Evolutionary conservation across 2,329 filamentous ascomycete species (phyloP).

Genomic region (Botrytis deweyae): DNA sequence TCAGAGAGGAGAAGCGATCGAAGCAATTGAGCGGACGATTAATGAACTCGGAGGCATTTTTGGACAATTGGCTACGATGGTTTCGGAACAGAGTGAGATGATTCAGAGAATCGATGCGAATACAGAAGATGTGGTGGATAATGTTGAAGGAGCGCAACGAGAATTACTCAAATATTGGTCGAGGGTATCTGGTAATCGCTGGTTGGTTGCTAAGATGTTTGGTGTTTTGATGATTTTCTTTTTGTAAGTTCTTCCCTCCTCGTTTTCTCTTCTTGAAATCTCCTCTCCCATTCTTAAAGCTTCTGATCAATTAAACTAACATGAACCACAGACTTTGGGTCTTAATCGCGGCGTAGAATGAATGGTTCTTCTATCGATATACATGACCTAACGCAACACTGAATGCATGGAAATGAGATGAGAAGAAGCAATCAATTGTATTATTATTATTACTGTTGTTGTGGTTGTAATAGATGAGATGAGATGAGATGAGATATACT

Average conservation of each 20-base stretch:
- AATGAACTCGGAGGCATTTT: conserved; percentile 90
- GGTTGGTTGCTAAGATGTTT: conserved; percentile 87
- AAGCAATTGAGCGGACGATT: conserved; percentile 95
- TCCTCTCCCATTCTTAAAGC: no score
- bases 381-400: background rate
- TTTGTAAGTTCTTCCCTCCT: conserved; percentile 49
- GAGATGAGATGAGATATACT: conserved; percentile 14
- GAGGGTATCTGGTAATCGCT: conserved; percentile 88
- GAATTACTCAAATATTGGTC: conserved; percentile 98
- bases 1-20: conserved; percentile 91
- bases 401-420: background rate
- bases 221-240: conserved; percentile 95
- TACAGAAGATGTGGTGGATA: conserved; percentile 96
- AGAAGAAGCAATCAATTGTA: background rate
- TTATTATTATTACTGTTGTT: background rate
- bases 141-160: conserved; percentile 93
- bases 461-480: background rate
- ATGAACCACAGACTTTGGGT: conserved; percentile 35
- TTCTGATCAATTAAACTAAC: background rate
- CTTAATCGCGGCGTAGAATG: conserved; percentile 27
- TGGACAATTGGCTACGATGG: conserved; percentile 92
- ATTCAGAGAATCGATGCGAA: conserved; percentile 97
- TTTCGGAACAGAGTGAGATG: conserved; percentile 95
- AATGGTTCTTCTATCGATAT: background rate
- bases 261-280: no score